These are phyloP conservation scores for Gastrodia elata DNA, from an alignment of 106 monocot species.

Conservation along the genomic window DNA sequence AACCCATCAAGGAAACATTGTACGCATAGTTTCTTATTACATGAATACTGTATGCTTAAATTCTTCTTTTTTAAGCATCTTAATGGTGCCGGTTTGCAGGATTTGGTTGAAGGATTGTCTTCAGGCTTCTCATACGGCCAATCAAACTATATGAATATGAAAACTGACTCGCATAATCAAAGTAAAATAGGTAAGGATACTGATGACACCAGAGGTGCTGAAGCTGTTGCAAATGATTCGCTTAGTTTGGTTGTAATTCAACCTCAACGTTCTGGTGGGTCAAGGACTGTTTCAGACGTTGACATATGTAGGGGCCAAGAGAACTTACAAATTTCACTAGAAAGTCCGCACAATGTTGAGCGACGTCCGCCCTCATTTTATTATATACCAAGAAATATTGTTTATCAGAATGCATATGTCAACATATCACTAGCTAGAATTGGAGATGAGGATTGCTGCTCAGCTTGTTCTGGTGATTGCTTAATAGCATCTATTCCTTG, in stretches of 20 bases:
- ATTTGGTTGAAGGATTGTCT: neutral
- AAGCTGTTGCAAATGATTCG: conserved; percentile 4
- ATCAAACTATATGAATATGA: neutral
- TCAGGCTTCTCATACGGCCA: neutral
- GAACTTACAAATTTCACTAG: conserved; percentile 40
- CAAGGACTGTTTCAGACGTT: conserved; percentile 39
- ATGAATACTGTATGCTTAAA: neutral
- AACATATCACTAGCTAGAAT: conserved; percentile 77
- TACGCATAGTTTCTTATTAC: neutral
- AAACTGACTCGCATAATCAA: neutral
- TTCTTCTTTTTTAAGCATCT: neutral
- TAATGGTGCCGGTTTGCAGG: neutral
- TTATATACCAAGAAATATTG: conserved; percentile 57
- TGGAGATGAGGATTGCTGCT: conserved; percentile 82
- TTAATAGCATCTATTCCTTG: conserved; percentile 56
- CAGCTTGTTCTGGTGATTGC: conserved; percentile 69
- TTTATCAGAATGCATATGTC: conserved; percentile 70
- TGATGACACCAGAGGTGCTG: neutral
- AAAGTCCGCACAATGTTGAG: conserved; percentile 27
- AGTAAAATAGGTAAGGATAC: neutral
- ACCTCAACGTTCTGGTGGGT: conserved; percentile 17
- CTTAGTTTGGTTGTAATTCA: conserved; percentile 14
- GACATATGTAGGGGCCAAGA: conserved; percentile 81
- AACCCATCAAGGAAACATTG: neutral
- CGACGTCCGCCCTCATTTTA: conserved; percentile 35